phyloP scores from a whole-genome alignment of 352 stramenopile species.

The Globisporangium irregulare region DNA sequence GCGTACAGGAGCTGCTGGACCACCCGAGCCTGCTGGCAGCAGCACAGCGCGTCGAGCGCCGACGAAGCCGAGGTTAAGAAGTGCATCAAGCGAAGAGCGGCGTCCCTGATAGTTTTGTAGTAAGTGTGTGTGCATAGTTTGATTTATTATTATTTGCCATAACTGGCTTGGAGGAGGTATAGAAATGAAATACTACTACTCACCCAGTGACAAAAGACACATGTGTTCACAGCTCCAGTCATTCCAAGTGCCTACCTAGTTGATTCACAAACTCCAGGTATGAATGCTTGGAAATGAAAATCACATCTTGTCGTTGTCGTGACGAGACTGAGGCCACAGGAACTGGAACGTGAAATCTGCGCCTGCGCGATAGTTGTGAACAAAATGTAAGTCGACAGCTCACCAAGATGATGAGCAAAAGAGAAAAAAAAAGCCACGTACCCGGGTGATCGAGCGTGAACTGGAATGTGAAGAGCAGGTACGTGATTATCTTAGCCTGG shows the following conservation, averaged over 20 bases:
- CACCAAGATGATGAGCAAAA: not conserved
- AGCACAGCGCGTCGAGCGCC: not conserved
- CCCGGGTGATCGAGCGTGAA: conserved; percentile 10
- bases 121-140: conserved; percentile 5
- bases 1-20: conserved; percentile 11
- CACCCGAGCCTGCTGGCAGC: conserved; percentile 14
- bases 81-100: not conserved
- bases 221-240: not conserved
- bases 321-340: not conserved
- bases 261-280: not conserved
- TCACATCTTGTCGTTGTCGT: not conserved
- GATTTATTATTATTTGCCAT: conserved; percentile 1
- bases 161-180: not conserved
- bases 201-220: not conserved
- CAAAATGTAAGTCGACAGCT: not conserved
- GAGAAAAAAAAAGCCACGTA: not conserved
- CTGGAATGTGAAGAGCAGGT: conserved; percentile 19
- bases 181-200: not conserved
- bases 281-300: not conserved
- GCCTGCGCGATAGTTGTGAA: not conserved
- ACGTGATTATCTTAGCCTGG: conserved; percentile 37
- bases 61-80: not conserved
- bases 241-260: not conserved
- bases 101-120: not conserved
- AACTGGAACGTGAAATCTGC: conserved; percentile 12